Base-by-base conservation (phyloP, 2,329 filamentous ascomycete genomes). In the Penicillium sclerotigenum region DNA sequence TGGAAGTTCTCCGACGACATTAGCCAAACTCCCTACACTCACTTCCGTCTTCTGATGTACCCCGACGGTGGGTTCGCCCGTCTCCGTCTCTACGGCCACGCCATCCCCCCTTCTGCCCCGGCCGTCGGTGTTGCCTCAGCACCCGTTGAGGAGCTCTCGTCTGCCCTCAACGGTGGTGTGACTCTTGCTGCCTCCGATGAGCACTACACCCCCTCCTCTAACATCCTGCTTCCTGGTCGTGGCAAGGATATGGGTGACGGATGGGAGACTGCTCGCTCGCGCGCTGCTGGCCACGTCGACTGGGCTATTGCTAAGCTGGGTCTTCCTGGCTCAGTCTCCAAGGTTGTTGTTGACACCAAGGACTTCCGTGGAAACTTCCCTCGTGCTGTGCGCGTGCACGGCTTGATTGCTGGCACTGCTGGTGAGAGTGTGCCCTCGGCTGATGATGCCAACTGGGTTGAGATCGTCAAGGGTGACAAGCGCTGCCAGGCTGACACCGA, bases 281-380 rank as follows among this genome's bases (percentile, higher is more conserved):
- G 75, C 18, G 65, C 60, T 1, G 65, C 67, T n/a, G 72, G 71
- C 16, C 74, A 77, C 58, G 70, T 72, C 9, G 75, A 77, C 63
- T 77, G 75, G 75, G 74, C 69, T 0, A 72, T 77, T 53, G 58
- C 75, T 51, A 68, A 69, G 54, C 65, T 77, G 26, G 75, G 75
- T 9, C 52, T 77, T 18, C 66, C 68, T n/a, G 75, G 73, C 1
- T 68, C 66, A 3, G 71, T 76, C 11, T 64, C 66, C 16, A 72
- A 67, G 58, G 65, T 77, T 2, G 69, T 77, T 10, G 73, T 77
- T 42, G 75, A 77, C 52, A 77, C 75, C 4, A 77, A 77, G 59
- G 75, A 77, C 52, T 77, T 77, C 61, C 66, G 75, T n/a, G 75
- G 75, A 1, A 77, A 77, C 56, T 77, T 77, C 58, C 75, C 75